Conservation (phyloP, 1,284 basidiomycete species). For the Apiotrichum montevideense region DNA sequence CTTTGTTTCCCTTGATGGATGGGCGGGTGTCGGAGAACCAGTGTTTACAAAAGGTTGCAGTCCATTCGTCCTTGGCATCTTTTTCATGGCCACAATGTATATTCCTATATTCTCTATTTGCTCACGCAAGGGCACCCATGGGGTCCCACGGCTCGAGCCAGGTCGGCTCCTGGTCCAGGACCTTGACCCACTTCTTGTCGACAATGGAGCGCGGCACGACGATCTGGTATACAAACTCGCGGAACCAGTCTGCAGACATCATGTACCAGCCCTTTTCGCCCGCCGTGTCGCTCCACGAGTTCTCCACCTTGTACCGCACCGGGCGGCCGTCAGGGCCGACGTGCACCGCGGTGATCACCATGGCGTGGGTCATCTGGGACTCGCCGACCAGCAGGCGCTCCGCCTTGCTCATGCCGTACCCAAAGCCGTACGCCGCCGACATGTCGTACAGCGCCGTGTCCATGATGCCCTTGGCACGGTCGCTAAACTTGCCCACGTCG, state of each 20-base stretch:
- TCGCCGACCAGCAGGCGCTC: constrained; percentile 73
- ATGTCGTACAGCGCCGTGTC: constrained; percentile 76
- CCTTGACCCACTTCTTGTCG: constrained; percentile 67
- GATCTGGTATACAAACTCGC: constrained; percentile 67
- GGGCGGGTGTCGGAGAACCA: too few relatives aligned
- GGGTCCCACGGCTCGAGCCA: constrained; percentile 83
- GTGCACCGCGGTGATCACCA: constrained; percentile 91
- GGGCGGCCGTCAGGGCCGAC: constrained; percentile 68
- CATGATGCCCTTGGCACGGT: constrained; percentile 64
- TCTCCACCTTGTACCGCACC: constrained; percentile 88
- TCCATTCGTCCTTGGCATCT: too few relatives aligned
- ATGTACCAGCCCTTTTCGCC: constrained; percentile 87
- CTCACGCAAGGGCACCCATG: constrained; percentile 54
- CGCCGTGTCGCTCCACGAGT: constrained; percentile 78
- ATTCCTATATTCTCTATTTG: too few relatives aligned
- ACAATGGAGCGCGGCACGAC: constrained; percentile 75
- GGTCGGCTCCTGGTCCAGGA: constrained; percentile 64
- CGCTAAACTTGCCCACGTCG: constrained; percentile 50
- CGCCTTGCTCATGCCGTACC: constrained; percentile 65
- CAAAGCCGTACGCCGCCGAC: constrained; percentile 63
- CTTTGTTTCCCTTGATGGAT: too few relatives aligned
- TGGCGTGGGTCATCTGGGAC: constrained; percentile 54
- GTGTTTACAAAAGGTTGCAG: too few relatives aligned
- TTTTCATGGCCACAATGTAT: too few relatives aligned
- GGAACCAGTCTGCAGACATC: constrained; percentile 88